Evolutionary conservation across 2,329 filamentous ascomycete species (phyloP), one percentile per base, ranked within the genome.

Genomic region (Fusarium penzigii): DNA sequence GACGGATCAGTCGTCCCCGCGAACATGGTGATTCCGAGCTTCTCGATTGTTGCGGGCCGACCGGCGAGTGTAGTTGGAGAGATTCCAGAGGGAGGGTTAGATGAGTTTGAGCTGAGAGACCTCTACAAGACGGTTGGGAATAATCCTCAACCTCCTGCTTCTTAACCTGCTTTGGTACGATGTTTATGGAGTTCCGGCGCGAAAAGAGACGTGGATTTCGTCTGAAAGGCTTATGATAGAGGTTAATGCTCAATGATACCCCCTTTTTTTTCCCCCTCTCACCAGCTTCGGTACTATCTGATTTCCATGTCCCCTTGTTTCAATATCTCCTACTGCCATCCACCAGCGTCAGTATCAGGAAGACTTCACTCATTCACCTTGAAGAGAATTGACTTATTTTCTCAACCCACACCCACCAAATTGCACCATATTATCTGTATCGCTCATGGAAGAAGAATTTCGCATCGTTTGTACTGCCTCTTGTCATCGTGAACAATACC

Each of bases 1-100:
- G 91, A 96, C 54, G 88, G 88, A 29, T 85, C 90, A 0, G 87
- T 97, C 5, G 83, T 99, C 6, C 89, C 94, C 2, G 79, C 88
- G 0, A 88, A 91, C 55, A 96, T 95, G 86, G 90, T 97, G 20
- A 88, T 97, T 49, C 92, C 93, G 1, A 92, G 91, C 67, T 96
- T 94, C 69, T 92, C 87, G 49, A 84, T 97, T 49, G 92, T 99
- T n/a, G 93, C 87, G 0, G 92, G 92, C 0, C 78, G 83, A 66
- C 92, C 92, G 1, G 92, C 87, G 0, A 79, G 88, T 50, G 87
- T 96, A 44, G 81, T 96, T 5, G 91, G 89, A 1, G 91, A 96
- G 74, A 81, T 95, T 2, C 84, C 86, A 0, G 88, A 91, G 67
- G 88, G 89, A 2, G 83, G 80, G 0, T 76, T 83, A 48, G 84